Percentiles rank a stretch among this genome's conserved stretches.
Evolutionary conservation across 179 eudicot species (phyloP).

Genomic region (Actinidia arguta): DNA sequence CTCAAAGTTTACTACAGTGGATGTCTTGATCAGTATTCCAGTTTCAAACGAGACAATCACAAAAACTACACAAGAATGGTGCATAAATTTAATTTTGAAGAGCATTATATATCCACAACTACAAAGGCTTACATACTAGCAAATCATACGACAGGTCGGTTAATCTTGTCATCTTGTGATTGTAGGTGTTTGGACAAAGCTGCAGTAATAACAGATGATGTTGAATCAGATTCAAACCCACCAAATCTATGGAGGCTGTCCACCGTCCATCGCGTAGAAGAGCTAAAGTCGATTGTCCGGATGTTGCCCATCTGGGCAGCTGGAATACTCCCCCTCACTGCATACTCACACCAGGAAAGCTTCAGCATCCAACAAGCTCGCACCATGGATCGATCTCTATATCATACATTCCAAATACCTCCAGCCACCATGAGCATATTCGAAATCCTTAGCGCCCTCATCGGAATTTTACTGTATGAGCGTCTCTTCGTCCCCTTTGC

Average conservation of each 20-base stretch:
- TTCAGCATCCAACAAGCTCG: conserved; percentile 59
- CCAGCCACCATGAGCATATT: conserved; percentile 56
- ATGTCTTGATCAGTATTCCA: too few species aligned
- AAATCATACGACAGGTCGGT: too few species aligned
- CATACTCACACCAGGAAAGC: conserved; percentile 50
- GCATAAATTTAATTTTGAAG: too few species aligned
- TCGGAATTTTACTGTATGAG: conserved; percentile 47
- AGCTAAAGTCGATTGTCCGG: conserved; percentile 49
- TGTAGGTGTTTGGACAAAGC: conserved; percentile 60
- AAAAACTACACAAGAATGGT: too few species aligned
- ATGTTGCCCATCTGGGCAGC: conserved; percentile 62
- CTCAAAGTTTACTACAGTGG: too few species aligned
- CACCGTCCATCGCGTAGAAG: conserved; percentile 63
- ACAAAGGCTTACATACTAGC: too few species aligned
- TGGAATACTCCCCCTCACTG: conserved; percentile 40
- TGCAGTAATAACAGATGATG: conserved; percentile 42
- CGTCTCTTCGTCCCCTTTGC: conserved; percentile 44
- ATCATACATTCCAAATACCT: conserved; percentile 49
- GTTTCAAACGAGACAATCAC: too few species aligned
- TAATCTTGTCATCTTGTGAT: too few species aligned
- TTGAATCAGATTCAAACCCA: conserved; percentile 21
- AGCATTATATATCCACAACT: too few species aligned
- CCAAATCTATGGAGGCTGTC: conserved; percentile 48
- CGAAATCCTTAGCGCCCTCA: conserved; percentile 38
- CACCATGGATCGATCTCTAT: conserved; percentile 52